Conservation (phyloP, 352 stramenopile genomes). For the Phytophthora multivora region DNA sequence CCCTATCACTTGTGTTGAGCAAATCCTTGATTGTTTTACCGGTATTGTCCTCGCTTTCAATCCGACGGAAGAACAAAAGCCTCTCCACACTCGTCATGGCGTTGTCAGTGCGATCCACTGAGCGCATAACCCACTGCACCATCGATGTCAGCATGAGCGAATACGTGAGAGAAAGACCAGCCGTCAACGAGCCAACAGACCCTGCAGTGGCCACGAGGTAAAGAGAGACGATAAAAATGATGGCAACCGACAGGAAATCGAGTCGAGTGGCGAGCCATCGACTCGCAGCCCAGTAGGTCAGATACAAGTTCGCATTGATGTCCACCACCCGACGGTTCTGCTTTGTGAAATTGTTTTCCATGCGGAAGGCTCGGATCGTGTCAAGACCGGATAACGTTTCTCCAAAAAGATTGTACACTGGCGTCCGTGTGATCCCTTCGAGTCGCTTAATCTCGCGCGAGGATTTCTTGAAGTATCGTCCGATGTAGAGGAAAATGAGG, state of each 20-base stretch:
- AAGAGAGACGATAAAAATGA: slow-evolving; percentile 89
- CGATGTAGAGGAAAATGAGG: slow-evolving; percentile 51
- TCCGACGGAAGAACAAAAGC: slow-evolving; percentile 37
- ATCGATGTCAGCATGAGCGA: slow-evolving; percentile 47
- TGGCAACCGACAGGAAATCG: slow-evolving; percentile 69
- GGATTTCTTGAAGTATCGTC: slow-evolving; percentile 87
- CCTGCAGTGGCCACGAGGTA: slow-evolving; percentile 74
- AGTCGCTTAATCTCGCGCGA: slow-evolving; percentile 92
- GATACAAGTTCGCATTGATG: slow-evolving; percentile 43
- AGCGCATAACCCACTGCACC: slow-evolving; percentile 41
- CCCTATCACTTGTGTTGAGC: neutral
- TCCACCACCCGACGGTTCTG: slow-evolving; percentile 47
- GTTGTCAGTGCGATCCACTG: slow-evolving; percentile 47
- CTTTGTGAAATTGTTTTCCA: slow-evolving; percentile 33
- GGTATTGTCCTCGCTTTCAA: slow-evolving; percentile 34
- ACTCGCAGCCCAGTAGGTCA: slow-evolving; percentile 45
- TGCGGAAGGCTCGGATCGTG: slow-evolving; percentile 87
- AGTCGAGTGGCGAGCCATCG: slow-evolving; percentile 95
- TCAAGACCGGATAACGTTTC: slow-evolving; percentile 92
- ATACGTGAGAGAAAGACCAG: slow-evolving; percentile 43
- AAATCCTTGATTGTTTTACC: slow-evolving; percentile 13
- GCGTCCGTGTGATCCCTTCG: slow-evolving; percentile 84
- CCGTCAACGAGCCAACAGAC: slow-evolving; percentile 25
- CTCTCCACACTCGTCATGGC: slow-evolving; percentile 44
- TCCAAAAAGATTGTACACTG: slow-evolving; percentile 92